Evolutionary conservation across 345 rosid species (phyloP).

Genomic region (Acer saccharum): DNA sequence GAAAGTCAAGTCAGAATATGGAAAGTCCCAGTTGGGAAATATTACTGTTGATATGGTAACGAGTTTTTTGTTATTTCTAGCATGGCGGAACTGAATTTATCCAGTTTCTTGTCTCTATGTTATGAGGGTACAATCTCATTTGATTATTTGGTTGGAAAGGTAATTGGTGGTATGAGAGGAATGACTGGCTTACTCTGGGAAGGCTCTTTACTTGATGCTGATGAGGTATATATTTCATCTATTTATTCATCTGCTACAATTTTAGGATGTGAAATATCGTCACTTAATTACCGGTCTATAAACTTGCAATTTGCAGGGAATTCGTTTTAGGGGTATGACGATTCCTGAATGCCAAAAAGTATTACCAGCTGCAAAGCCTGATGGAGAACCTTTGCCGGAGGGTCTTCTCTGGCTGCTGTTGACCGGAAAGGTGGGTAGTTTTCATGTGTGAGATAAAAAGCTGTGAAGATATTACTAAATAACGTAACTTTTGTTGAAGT

Average conservation of each 20-base stretch:
- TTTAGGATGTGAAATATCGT: background rate
- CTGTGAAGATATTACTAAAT: background rate
- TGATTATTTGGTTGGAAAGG: conserved; percentile 41
- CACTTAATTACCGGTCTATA: conserved; percentile 1
- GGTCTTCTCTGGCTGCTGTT: conserved; percentile 98
- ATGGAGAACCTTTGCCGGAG: conserved; percentile 96
- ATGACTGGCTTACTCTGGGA: conserved; percentile 98
- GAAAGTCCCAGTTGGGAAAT: conserved; percentile 90
- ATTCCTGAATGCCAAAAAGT: conserved; percentile 98
- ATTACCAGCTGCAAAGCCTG: conserved; percentile 83
- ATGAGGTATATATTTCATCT: conserved; percentile 57
- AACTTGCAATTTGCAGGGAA: conserved; percentile 57
- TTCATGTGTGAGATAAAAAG: conserved; percentile 12
- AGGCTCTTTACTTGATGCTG: conserved; percentile 95
- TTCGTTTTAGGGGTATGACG: conserved; percentile 89
- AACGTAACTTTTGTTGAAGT: background rate
- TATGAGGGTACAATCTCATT: conserved; percentile 9
- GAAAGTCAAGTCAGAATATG: conserved; percentile 79
- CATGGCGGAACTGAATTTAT: background rate
- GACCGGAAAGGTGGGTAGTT: conserved; percentile 81
- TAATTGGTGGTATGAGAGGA: conserved; percentile 99
- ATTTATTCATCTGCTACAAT: background rate
- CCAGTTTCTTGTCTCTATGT: background rate
- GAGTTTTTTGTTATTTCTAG: conserved; percentile 8
- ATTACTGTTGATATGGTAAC: conserved; percentile 92